Percentiles rank a stretch among this genome's conserved stretches.
Evolutionary conservation across 192 early-diverging fungal genomes (phyloP).

Genomic region (Irineochytrium annulatum): DNA sequence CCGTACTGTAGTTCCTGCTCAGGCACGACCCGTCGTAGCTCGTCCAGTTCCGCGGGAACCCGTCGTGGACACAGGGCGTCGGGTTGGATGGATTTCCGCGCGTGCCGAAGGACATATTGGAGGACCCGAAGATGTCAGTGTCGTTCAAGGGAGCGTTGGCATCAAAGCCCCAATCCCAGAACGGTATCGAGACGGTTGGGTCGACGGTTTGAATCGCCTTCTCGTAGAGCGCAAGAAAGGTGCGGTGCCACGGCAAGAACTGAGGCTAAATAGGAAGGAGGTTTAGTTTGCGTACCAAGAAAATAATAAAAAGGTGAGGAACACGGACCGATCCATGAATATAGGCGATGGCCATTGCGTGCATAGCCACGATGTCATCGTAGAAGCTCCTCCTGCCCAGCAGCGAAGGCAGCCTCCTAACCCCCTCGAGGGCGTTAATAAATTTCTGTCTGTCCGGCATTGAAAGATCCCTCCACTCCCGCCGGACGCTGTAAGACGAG

Average conservation of each 20-base stretch:
- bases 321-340: conserved; percentile 19
- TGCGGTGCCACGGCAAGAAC: conserved; percentile 40
- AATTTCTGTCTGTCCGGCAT: conserved; percentile 7
- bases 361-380: conserved; percentile 25
- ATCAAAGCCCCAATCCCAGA: conserved; percentile 53
- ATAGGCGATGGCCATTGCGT: conserved; percentile 19
- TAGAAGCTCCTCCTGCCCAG: conserved; percentile 23
- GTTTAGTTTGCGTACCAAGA: background rate
- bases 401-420: conserved; percentile 15
- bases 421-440: conserved; percentile 10
- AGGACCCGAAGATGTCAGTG: conserved; percentile 15
- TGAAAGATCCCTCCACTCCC: conserved; percentile 25
- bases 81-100: conserved; percentile 8
- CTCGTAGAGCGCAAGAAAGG: conserved; percentile 23
- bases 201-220: conserved; percentile 16
- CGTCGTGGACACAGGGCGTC: conserved; percentile 21
- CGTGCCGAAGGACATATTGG: conserved; percentile 12
- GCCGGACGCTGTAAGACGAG: background rate
- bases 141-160: conserved; percentile 14
- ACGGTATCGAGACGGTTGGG: conserved; percentile 18
- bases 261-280: background rate
- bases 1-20: conserved; percentile 19
- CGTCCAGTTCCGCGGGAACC: conserved; percentile 19
- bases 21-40: conserved; percentile 9
- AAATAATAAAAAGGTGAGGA: background rate